These are phyloP conservation scores for Venturia oleaginea DNA, from an alignment of 2,329 filamentous ascomycete species.

Conservation along the genomic window DNA sequence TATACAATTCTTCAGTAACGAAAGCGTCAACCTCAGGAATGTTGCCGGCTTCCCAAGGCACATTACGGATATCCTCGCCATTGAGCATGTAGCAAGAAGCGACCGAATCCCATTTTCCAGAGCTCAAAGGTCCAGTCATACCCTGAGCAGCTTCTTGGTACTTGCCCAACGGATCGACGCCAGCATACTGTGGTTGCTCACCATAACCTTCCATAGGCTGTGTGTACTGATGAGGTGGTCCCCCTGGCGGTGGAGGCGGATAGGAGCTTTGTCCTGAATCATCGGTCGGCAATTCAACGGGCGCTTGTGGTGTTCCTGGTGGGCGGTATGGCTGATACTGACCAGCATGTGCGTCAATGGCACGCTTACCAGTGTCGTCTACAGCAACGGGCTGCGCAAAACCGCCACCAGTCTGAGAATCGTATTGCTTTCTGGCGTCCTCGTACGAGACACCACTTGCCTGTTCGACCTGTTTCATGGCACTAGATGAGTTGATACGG, in stretches of 20 bases:
- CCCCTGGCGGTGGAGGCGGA: conserved; percentile 8
- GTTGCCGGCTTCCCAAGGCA: conserved; percentile 49
- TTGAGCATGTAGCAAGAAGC: conserved; percentile 75
- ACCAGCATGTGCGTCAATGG: conserved; percentile 6
- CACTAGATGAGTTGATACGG: conserved; percentile 61
- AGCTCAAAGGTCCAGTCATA: conserved; percentile 35
- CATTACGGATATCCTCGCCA: conserved; percentile 58
- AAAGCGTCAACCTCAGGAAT: conserved; percentile 52
- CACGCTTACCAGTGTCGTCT: background rate
- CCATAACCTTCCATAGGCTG: conserved; percentile 14
- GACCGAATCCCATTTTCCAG: conserved; percentile 63
- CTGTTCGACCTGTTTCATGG: conserved; percentile 52
- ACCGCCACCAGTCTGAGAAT: conserved; percentile 42
- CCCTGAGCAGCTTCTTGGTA: conserved; percentile 63
- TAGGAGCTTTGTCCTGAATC: background rate
- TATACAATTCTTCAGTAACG: conserved; percentile 54
- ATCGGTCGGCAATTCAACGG: background rate
- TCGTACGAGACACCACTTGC: conserved; percentile 60
- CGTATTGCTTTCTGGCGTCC: conserved; percentile 54
- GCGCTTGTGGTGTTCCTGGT: conserved; percentile 11
- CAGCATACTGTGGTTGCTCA: conserved; percentile 15
- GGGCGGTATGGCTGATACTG: conserved; percentile 17
- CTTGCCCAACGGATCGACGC: conserved; percentile 47
- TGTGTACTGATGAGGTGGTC: background rate
- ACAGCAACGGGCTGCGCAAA: conserved; percentile 7